phyloP scores from a whole-genome alignment of 2,329 filamentous ascomycete species.

The Sporothrix pseudoabietina region DNA sequence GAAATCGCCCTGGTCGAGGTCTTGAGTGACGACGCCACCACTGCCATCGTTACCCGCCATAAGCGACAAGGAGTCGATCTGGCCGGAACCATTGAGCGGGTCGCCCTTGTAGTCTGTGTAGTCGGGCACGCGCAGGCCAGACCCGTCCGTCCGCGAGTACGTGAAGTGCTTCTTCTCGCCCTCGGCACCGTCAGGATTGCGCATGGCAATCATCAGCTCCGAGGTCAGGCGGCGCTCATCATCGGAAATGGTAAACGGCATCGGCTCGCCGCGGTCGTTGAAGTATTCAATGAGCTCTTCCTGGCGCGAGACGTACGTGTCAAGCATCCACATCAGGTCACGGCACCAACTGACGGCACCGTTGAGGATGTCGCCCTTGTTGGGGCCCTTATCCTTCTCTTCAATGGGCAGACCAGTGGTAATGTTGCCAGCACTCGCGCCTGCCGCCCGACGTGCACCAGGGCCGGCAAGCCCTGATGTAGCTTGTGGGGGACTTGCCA shows the following conservation, averaged over 20 bases:
- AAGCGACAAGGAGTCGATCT: constrained; percentile 43
- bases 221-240: constrained; percentile 95
- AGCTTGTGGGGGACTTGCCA: constrained; percentile 70
- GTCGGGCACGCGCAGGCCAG: constrained; percentile 85
- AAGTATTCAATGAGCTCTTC: constrained; percentile 81
- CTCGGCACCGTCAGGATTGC: constrained; percentile 65
- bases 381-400: constrained; percentile 97
- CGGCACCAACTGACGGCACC: constrained; percentile 96
- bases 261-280: constrained; percentile 69
- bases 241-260: constrained; percentile 82
- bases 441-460: constrained; percentile 76
- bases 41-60: constrained; percentile 47
- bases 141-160: constrained; percentile 82
- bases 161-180: constrained; percentile 54
- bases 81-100: constrained; percentile 57
- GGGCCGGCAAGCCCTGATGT: constrained; percentile 87
- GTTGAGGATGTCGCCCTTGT: constrained; percentile 98
- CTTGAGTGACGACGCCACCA: constrained; percentile 45
- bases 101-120: constrained; percentile 92
- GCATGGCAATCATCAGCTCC: constrained; percentile 83
- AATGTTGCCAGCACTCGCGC: constrained; percentile 73
- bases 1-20: constrained; percentile 59
- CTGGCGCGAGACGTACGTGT: constrained; percentile 85
- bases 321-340: constrained; percentile 95
- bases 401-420: constrained; percentile 91